These are phyloP conservation scores for Fraxinus angustifolia DNA, from an alignment of 305 asterid species.

Conservation along the genomic window DNA sequence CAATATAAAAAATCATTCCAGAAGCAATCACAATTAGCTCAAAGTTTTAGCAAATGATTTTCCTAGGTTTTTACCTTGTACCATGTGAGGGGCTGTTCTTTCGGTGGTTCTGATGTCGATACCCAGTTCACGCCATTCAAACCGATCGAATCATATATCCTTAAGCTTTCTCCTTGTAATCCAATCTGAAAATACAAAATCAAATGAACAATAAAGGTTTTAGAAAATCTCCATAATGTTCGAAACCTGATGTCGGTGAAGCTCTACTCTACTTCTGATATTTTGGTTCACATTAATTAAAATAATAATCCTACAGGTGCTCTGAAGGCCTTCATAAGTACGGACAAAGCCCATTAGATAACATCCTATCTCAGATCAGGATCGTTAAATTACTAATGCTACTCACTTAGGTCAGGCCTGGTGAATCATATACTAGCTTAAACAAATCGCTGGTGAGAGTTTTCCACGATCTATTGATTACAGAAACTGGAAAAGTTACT, in stretches of 20 bases:
- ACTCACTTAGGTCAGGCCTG: neutral
- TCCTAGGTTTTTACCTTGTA: constrained; percentile 60
- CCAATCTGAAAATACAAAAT: constrained; percentile 55
- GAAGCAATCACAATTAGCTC: constrained; percentile 3
- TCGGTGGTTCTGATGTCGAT: constrained; percentile 61
- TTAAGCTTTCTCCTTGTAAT: constrained; percentile 60
- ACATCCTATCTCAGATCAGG: neutral
- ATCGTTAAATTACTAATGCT: constrained; percentile 4
- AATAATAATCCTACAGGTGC: neutral
- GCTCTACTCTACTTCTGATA: neutral
- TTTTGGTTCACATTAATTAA: neutral
- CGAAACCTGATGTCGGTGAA: neutral
- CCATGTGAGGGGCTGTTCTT: constrained; percentile 81
- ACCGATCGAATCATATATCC: constrained; percentile 45
- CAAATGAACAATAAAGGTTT: constrained; percentile 14
- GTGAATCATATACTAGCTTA: neutral
- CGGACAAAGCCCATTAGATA: neutral
- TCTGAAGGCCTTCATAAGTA: neutral
- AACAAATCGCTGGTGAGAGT: neutral
- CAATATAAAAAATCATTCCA: constrained; percentile 8
- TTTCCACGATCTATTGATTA: neutral
- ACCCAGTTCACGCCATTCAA: constrained; percentile 56
- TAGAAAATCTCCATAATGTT: neutral
- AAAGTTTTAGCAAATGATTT: neutral
- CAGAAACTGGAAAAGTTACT: neutral